Conservation (phyloP, 345 rosid species). For the Nephelium lappaceum region DNA sequence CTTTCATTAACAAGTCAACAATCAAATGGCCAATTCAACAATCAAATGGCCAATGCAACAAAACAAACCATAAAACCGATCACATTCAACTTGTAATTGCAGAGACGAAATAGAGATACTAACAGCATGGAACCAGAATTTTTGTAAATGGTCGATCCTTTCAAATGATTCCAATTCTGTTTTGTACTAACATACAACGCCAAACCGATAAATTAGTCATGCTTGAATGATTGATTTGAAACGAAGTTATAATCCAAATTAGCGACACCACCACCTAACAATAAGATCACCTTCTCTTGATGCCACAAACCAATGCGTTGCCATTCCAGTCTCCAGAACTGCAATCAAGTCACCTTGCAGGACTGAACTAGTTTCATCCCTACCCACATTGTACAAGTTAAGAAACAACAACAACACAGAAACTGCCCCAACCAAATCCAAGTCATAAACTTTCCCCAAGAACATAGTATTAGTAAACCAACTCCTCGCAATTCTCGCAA, state of each 20-base stretch:
- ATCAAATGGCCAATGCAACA: neutral
- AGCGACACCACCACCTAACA: neutral
- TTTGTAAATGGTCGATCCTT: neutral
- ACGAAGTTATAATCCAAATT: neutral
- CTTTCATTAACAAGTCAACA: neutral
- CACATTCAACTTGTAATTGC: neutral
- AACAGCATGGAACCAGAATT: neutral
- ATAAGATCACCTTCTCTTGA: neutral
- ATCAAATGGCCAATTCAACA: neutral
- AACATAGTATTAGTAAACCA: neutral
- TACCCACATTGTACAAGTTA: neutral
- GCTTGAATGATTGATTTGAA: neutral
- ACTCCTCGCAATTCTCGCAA: neutral
- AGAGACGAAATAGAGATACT: neutral
- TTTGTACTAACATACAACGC: neutral
- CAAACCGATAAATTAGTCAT: neutral
- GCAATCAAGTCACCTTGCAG: neutral
- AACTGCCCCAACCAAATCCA: neutral
- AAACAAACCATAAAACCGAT: neutral
- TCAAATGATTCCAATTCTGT: neutral
- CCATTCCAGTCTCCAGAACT: neutral
- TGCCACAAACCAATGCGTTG: neutral
- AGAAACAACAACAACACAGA: neutral
- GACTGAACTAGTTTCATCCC: neutral
- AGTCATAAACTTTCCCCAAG: neutral